These are phyloP conservation scores for Ceratobasidium sp. DNA, from an alignment of 1,284 basidiomycete genomes.

Conservation along the genomic window DNA sequence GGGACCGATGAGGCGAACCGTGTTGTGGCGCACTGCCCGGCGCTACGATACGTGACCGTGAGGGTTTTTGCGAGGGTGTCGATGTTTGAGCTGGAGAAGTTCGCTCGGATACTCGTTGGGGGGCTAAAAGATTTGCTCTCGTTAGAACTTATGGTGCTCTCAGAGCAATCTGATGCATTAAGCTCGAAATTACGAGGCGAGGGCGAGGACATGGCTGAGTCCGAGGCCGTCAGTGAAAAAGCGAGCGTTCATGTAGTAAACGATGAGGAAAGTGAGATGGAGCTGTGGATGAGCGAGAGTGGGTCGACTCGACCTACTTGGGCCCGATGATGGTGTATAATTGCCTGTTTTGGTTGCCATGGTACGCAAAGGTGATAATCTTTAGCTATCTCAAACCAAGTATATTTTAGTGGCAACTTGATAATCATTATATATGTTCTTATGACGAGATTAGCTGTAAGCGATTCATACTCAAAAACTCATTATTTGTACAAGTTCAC, in stretches of 20 bases:
- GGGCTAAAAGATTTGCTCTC: constrained; percentile 2
- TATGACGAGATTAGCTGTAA: constrained; percentile 29
- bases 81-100: not conserved
- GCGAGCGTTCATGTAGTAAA: constrained; percentile 5
- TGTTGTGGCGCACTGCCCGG: not conserved
- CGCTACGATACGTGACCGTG: constrained; percentile 11
- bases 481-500: constrained; percentile 29
- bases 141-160: constrained; percentile 13
- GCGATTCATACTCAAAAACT: constrained; percentile 7
- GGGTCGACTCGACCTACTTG: not conserved
- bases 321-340: not conserved
- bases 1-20: constrained; percentile 8
- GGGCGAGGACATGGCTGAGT: no score
- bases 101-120: constrained; percentile 1
- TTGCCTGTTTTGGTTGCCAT: not conserved
- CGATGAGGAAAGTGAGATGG: constrained; percentile 12
- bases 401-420: not conserved
- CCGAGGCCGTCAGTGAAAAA: not conserved
- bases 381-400: not conserved
- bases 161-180: not conserved
- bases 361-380: not conserved
- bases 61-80: not conserved
- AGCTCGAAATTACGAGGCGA: not conserved
- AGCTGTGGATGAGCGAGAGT: constrained; percentile 9
- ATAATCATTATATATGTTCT: not conserved